Percentiles rank a stretch among this genome's conserved stretches.
Evolutionary conservation across 2,329 filamentous ascomycete species (phyloP).

Genomic region (Arthrobotrys conoides): DNA sequence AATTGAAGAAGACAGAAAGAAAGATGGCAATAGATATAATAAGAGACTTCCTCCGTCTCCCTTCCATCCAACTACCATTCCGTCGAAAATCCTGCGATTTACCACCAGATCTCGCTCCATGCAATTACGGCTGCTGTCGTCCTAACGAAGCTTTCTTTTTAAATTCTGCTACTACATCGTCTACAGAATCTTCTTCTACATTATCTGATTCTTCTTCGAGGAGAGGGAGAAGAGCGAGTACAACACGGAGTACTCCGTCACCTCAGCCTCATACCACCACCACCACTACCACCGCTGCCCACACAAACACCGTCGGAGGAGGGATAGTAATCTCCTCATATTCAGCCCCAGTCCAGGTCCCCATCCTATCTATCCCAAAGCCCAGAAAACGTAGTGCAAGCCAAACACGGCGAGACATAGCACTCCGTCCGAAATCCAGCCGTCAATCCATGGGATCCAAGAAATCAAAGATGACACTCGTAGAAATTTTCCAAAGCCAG

Average conservation of each 20-base stretch:
- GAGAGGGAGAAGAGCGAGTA: conserved; percentile 24
- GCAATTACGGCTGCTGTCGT: conserved; percentile 52
- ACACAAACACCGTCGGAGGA: too few relatives aligned
- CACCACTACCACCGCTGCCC: too few relatives aligned
- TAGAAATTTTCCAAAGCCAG: conserved; percentile 67
- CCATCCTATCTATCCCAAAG: conserved; percentile 54
- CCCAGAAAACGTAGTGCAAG: conserved; percentile 33
- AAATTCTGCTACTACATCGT: conserved; percentile 61
- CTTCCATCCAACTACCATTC: conserved; percentile 37
- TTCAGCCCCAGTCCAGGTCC: conserved; percentile 47
- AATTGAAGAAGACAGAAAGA: background rate
- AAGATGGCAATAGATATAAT: conserved; percentile 49
- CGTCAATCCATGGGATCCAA: conserved; percentile 8
- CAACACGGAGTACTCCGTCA: conserved; percentile 64
- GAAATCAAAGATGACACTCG: conserved; percentile 63
- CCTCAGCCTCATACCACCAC: background rate
- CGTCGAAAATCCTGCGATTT: conserved; percentile 48
- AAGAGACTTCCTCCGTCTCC: conserved; percentile 47
- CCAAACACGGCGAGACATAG: conserved; percentile 1
- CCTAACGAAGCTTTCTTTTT: conserved; percentile 52
- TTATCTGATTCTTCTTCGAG: conserved; percentile 47
- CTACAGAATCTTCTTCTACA: conserved; percentile 65
- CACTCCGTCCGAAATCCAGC: background rate
- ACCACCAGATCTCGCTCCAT: conserved; percentile 58
- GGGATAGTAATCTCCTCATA: conserved; percentile 63